Percentiles rank a stretch among this genome's conserved stretches.
Conservation (phyloP, 495 filamentous ascomycete genomes). For the Venustampulla echinocandica region DNA sequence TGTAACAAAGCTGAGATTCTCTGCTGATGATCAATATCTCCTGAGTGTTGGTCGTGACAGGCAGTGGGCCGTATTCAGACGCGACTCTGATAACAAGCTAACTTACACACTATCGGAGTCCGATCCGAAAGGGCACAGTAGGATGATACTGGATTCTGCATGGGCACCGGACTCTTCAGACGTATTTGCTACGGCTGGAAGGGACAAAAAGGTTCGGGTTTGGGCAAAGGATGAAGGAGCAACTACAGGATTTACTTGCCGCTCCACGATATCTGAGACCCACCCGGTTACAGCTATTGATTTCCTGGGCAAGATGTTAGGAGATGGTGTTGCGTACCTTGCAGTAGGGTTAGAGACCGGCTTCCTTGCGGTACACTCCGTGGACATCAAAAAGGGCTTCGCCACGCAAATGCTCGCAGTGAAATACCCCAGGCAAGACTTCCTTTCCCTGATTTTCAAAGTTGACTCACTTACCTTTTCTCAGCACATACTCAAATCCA, state of each 20-base stretch:
- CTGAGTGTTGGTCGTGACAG: slow-evolving; percentile 87
- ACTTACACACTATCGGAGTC: slow-evolving; percentile 47
- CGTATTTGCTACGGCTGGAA: slow-evolving; percentile 76
- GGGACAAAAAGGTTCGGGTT: slow-evolving; percentile 78
- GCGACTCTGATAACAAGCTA: slow-evolving; percentile 22
- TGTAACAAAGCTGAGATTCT: slow-evolving; percentile 71
- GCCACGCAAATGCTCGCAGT: slow-evolving; percentile 37
- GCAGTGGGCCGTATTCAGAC: slow-evolving; percentile 74
- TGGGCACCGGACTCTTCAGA: slow-evolving; percentile 55
- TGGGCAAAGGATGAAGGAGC: slow-evolving; percentile 47
- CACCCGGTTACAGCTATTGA: slow-evolving; percentile 70
- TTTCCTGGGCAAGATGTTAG: slow-evolving; percentile 35
- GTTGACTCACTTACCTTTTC: slow-evolving; percentile 17
- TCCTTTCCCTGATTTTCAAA: slow-evolving; percentile 2
- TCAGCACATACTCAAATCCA: slow-evolving; percentile 51
- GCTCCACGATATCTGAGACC: slow-evolving; percentile 43
- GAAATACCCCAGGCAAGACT: slow-evolving; percentile 36
- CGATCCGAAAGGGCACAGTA: slow-evolving; percentile 75
- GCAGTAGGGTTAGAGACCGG: slow-evolving; percentile 62
- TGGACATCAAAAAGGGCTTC: slow-evolving; percentile 26
- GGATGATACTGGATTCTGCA: slow-evolving; percentile 80
- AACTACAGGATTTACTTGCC: slow-evolving; percentile 34
- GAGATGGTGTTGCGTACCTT: slow-evolving; percentile 28
- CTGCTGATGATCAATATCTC: slow-evolving; percentile 59
- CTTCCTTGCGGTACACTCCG: slow-evolving; percentile 34